Base-by-base conservation (phyloP, 225 moss, liverwort and hornwort species). In the Lunularia cruciata region DNA sequence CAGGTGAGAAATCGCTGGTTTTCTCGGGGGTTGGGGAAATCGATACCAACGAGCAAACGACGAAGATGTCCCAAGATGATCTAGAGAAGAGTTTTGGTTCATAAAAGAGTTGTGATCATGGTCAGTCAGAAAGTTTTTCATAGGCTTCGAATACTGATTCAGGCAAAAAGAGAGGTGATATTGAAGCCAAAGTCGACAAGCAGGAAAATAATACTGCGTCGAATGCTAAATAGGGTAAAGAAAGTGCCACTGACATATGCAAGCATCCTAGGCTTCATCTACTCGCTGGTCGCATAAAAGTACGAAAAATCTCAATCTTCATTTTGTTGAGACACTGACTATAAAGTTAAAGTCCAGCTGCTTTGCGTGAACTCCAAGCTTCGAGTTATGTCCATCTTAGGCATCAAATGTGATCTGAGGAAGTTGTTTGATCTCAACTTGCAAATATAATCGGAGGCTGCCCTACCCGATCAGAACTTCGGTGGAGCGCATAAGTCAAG, bases 361-460 rank as follows among this genome's bases (percentile, higher is more conserved):
- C 16, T 43, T 16, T 43, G 16, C 43, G 12, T 6, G n/a, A 43
- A 16, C 43, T 2, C 43, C 16, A 16, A 43, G 11, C 43, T 6
- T 43, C 16, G 5, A 1, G 2, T 16, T 43, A 16, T 43, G 43
- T 0, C 47, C 22, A 48, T 20, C 45, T 45, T 18, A 2, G 1
- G 45, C 45, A 12, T n/a, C n/a, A n/a, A n/a, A n/a, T n/a, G n/a
- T n/a, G n/a, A n/a, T n/a, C n/a, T n/a, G n/a, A n/a, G 45, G 45
- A 12, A 12, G n/a, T n/a, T n/a, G 2, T 45, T 18, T 45, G 39
- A 14, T 1, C 14, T 20, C 22, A 27, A 25, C 25, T 5, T 49
- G 71, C 63, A 83, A 78, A 63, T 83, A 57, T 42, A n/a, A 83
- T 27, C 75, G 74, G 70, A 59, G 46, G 0, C 75, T 83, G 78